Evolutionary conservation across 164 flowering plant genomes (phyloP).

Genomic region (Buxus sempervirens): DNA sequence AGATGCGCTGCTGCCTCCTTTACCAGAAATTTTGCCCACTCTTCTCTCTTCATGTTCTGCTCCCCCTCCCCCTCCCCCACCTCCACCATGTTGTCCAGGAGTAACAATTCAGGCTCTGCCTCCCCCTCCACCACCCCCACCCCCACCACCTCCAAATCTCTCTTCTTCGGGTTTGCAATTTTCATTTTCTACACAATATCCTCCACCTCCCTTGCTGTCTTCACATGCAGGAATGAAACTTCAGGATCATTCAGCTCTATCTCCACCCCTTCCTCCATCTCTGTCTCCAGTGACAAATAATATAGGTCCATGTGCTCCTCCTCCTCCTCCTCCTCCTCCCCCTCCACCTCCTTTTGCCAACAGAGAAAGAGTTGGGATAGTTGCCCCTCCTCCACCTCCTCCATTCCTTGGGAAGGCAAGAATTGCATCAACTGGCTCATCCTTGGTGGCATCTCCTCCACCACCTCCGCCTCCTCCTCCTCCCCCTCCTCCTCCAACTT

Average conservation of each 20-base stretch:
- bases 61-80: slow-evolving; percentile 14
- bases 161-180: background rate
- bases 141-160: slow-evolving; percentile 22
- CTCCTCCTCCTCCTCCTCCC: slow-evolving; percentile 35
- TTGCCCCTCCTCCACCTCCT: slow-evolving; percentile 35
- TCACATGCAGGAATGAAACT: slow-evolving; percentile 9
- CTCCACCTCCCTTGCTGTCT: slow-evolving; percentile 17
- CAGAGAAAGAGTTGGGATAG: slow-evolving; percentile 6
- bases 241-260: slow-evolving; percentile 21
- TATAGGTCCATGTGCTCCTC: slow-evolving; percentile 16
- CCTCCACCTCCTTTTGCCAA: slow-evolving; percentile 19
- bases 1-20: slow-evolving; percentile 18
- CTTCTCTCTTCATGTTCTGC: background rate
- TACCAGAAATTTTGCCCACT: background rate
- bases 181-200: slow-evolving; percentile 8
- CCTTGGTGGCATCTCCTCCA: slow-evolving; percentile 35
- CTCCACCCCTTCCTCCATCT: slow-evolving; percentile 17
- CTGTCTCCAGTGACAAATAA: slow-evolving; percentile 15
- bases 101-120: too few relatives aligned
- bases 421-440: slow-evolving; percentile 10
- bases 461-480: slow-evolving; percentile 46
- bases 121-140: slow-evolving; percentile 2
- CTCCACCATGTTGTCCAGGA: too few relatives aligned
- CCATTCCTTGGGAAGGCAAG: slow-evolving; percentile 22
- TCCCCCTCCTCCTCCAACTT: slow-evolving; percentile 13